phyloP scores from a whole-genome alignment of 352 stramenopile species.

The Phytophthora hybrid region DNA sequence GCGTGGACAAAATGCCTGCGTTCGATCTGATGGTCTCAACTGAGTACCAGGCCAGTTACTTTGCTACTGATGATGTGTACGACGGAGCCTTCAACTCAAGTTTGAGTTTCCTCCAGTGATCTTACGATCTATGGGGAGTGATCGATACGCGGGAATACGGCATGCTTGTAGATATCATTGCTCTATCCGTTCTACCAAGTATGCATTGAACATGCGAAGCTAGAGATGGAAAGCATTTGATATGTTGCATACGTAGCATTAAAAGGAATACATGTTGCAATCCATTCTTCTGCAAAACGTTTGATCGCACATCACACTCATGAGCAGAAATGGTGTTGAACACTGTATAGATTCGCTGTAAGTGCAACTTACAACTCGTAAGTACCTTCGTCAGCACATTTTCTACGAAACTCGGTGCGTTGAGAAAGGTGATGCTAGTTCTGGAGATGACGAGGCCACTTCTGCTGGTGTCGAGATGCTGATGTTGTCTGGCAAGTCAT shows the following conservation, averaged over 20 bases:
- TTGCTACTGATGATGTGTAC: neutral
- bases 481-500: conserved; percentile 20
- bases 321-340: no score
- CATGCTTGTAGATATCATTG: no score
- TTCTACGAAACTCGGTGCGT: conserved; percentile 11
- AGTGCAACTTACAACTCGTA: no score
- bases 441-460: conserved; percentile 8
- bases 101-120: neutral
- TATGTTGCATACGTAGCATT: no score
- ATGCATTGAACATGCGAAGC: no score
- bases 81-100: neutral
- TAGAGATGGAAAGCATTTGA: no score
- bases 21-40: neutral
- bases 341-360: no score
- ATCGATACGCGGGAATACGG: no score
- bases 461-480: conserved; percentile 16
- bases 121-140: neutral
- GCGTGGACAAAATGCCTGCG: neutral
- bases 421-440: conserved; percentile 11
- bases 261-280: no score
- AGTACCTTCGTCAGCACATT: neutral
- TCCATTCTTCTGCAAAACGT: no score
- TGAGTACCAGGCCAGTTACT: neutral
- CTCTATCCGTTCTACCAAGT: no score
- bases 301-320: no score